Evolutionary conservation across 768 basidiomycete genomes (phyloP).

Genomic region (Ramaria sp.): DNA sequence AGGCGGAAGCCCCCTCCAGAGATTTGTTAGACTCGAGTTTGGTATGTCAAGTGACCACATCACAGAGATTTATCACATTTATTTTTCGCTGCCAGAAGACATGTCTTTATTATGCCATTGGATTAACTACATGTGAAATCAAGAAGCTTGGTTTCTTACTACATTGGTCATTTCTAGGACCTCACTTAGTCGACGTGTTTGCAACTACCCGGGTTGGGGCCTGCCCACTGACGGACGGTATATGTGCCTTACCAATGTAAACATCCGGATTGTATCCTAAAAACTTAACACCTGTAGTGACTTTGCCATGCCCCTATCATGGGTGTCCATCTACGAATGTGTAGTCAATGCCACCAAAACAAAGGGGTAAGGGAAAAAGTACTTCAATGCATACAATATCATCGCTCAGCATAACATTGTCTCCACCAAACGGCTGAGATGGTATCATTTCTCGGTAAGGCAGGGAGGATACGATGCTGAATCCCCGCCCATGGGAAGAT

Average conservation of each 20-base stretch:
- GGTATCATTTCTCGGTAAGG: conserved; percentile 3
- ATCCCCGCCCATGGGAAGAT: not conserved
- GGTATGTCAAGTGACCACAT: too few relatives aligned
- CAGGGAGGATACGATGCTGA: not conserved
- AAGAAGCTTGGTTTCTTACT: too few relatives aligned
- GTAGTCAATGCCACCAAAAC: not conserved
- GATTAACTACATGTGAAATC: too few relatives aligned
- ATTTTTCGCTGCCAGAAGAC: too few relatives aligned
- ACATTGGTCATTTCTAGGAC: too few relatives aligned
- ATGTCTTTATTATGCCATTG: too few relatives aligned
- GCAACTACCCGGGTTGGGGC: too few relatives aligned
- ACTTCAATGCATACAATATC: conserved; percentile 4
- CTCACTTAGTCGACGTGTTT: too few relatives aligned
- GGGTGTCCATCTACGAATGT: not conserved
- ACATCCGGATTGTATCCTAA: not conserved
- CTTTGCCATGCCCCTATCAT: not conserved
- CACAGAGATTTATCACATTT: too few relatives aligned
- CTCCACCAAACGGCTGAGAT: not conserved
- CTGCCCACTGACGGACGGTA: not conserved
- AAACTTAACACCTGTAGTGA: not conserved
- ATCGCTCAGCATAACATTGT: not conserved
- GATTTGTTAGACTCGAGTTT: too few relatives aligned
- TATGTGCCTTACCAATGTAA: not conserved
- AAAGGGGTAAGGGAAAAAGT: not conserved
- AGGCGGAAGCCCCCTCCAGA: too few relatives aligned